These are phyloP conservation scores for Leccinum ochraceum DNA, from an alignment of 768 basidiomycete genomes.

Conservation along the genomic window DNA sequence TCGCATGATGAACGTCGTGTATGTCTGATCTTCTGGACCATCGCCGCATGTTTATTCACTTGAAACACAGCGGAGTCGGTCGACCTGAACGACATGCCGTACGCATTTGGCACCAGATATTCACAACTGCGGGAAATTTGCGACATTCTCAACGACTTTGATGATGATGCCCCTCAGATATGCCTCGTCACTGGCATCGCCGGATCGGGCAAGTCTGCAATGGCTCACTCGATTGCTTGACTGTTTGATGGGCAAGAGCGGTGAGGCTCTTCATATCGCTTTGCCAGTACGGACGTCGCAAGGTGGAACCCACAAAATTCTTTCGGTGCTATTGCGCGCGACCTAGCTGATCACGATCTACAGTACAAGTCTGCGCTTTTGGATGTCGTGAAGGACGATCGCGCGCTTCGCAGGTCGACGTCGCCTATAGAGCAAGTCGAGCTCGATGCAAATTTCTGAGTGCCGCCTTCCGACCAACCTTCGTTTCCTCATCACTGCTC, in stretches of 20 bases:
- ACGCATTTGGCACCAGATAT: neutral
- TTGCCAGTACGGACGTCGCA: neutral
- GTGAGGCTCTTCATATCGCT: neutral
- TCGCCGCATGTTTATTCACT: neutral
- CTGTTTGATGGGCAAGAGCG: neutral
- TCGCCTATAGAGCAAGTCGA: too few relatives aligned
- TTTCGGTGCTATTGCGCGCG: neutral
- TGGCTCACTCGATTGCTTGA: neutral
- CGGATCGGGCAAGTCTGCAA: neutral
- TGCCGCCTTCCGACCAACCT: too few relatives aligned
- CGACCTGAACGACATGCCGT: neutral
- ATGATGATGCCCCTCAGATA: neutral
- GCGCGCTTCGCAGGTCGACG: too few relatives aligned
- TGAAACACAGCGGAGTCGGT: neutral
- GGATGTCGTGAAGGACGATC: too few relatives aligned
- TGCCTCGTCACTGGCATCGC: neutral
- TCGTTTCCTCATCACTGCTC: too few relatives aligned
- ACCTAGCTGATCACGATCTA: neutral
- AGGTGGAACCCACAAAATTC: too few relatives aligned
- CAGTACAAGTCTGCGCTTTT: neutral
- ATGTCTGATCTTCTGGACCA: neutral
- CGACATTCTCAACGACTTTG: neutral
- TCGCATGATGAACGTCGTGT: neutral
- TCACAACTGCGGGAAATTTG: neutral
- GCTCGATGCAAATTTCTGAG: too few relatives aligned